Conservation (phyloP, 176 grass and related monocot species). For the Otatea glauca region DNA sequence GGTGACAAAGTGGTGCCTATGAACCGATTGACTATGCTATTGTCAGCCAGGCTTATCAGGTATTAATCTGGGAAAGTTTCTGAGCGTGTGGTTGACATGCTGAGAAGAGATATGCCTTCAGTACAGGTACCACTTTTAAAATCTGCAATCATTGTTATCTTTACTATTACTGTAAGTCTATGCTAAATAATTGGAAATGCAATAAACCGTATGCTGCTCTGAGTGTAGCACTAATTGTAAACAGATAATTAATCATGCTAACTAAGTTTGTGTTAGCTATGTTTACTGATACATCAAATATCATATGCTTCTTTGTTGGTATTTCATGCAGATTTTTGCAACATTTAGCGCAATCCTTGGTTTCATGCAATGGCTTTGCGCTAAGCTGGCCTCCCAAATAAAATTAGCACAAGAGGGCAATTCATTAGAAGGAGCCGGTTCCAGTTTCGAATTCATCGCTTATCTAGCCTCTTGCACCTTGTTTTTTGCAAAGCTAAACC, state of each 20-base stretch:
- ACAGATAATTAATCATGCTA: not conserved
- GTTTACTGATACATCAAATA: conserved; percentile 19
- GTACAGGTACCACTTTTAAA: conserved; percentile 58
- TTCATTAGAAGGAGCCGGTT: conserved; percentile 44
- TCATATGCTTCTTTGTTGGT: conserved; percentile 23
- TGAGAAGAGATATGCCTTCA: conserved; percentile 83
- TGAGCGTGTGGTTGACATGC: conserved; percentile 89
- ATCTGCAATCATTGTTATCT: not conserved
- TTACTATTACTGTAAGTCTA: not conserved
- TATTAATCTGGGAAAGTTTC: conserved; percentile 97
- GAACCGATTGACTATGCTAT: conserved; percentile 43
- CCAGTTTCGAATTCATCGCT: no score
- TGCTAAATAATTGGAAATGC: not conserved
- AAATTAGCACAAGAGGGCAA: conserved; percentile 55
- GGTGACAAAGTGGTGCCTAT: conserved; percentile 4
- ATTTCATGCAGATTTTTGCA: conserved; percentile 68
- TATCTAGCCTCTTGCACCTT: no score
- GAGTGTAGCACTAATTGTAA: conserved; percentile 1
- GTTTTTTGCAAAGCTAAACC: no score
- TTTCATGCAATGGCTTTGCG: conserved; percentile 91
- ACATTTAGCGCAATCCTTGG: conserved; percentile 94
- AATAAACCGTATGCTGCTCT: conserved; percentile 16
- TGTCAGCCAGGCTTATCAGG: conserved; percentile 86
- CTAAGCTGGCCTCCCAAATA: conserved; percentile 89
- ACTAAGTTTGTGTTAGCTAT: conserved; percentile 4